These are phyloP conservation scores for Tolypocladium amazonense DNA, from an alignment of 2,329 filamentous ascomycete species.

Conservation along the genomic window DNA sequence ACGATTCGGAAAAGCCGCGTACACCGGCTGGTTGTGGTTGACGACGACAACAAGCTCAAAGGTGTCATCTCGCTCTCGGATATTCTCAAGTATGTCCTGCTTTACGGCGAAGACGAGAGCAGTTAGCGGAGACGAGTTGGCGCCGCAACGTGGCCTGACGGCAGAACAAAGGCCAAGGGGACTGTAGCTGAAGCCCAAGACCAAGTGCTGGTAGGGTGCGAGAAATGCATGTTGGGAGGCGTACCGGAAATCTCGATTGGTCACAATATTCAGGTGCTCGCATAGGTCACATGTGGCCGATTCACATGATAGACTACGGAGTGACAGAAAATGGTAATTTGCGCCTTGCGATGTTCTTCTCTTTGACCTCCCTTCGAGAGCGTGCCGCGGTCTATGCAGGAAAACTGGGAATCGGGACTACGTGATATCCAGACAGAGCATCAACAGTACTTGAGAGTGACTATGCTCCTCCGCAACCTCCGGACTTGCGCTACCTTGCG, in stretches of 20 bases:
- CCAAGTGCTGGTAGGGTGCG: background rate
- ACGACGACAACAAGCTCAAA: constrained; percentile 75
- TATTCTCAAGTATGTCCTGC: constrained; percentile 87
- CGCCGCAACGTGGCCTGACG: background rate
- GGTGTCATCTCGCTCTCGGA: constrained; percentile 91
- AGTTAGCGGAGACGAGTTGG: background rate
- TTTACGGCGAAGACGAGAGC: constrained; percentile 59
- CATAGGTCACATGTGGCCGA: background rate
- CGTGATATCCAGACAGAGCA: background rate
- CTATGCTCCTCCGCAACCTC: background rate
- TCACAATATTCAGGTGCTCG: background rate
- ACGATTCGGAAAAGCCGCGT: constrained; percentile 92
- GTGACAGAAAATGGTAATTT: background rate
- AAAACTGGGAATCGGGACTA: background rate
- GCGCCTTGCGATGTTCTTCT: background rate
- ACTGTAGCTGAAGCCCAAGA: background rate
- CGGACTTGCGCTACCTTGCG: background rate
- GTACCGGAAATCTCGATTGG: constrained; percentile 2
- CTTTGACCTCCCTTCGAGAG: background rate
- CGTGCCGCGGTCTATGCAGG: background rate
- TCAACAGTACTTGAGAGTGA: background rate
- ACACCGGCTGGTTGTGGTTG: constrained; percentile 84
- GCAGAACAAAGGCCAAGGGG: background rate
- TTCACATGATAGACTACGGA: background rate
- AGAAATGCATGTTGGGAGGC: background rate